These are phyloP conservation scores for Saraca asoca DNA, from an alignment of 331 rosid genomes.

Conservation along the genomic window DNA sequence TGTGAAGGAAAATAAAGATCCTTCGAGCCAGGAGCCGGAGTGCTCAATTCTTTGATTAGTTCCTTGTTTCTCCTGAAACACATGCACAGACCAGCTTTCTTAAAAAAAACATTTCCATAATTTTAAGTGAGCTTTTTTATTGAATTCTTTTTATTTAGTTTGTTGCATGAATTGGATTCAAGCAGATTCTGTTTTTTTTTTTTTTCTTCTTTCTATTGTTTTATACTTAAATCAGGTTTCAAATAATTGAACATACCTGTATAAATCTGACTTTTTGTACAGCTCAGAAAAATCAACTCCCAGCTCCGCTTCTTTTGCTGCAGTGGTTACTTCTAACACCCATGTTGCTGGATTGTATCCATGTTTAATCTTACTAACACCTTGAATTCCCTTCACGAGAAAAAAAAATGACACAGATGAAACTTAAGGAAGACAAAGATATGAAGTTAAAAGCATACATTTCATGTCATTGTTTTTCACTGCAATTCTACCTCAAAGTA, in stretches of 20 bases:
- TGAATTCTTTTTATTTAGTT: not conserved
- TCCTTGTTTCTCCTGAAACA: conserved; percentile 64
- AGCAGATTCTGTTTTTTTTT: not conserved
- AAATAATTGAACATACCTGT: conserved; percentile 50
- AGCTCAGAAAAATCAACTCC: conserved; percentile 57
- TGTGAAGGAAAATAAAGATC: conserved; percentile 54
- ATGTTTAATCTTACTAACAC: conserved; percentile 55
- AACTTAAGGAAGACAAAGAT: conserved; percentile 15
- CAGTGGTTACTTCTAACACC: conserved; percentile 65
- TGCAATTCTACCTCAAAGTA: conserved; percentile 59
- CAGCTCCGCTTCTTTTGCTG: conserved; percentile 53
- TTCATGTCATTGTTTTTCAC: not conserved
- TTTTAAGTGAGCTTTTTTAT: not conserved
- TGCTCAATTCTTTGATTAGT: conserved; percentile 56
- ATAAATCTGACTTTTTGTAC: conserved; percentile 56
- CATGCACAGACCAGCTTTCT: not conserved
- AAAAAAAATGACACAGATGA: not conserved
- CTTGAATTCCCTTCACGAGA: conserved; percentile 50
- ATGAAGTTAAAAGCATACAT: not conserved
- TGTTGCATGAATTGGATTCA: not conserved
- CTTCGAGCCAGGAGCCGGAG: conserved; percentile 50
- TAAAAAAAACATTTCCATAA: not conserved
- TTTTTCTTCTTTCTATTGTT: not conserved
- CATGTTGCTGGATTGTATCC: conserved; percentile 81
- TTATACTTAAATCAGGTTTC: conserved; percentile 2